Base-by-base conservation (phyloP, 257 asterid genomes). In the Solanum virginianum region DNA sequence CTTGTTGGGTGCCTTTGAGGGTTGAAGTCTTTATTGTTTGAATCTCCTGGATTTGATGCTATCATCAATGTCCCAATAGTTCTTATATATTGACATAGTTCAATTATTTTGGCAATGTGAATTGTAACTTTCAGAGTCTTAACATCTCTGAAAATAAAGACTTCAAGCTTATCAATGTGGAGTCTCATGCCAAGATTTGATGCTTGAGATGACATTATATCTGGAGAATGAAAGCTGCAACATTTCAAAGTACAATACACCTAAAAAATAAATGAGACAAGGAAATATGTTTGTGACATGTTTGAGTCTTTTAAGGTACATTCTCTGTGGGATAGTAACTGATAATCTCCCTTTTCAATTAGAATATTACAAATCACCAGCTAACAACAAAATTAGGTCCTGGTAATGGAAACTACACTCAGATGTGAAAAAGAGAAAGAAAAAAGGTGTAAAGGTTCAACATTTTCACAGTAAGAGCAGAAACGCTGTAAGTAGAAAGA, bases 381-480 rank as follows among this genome's bases (percentile, higher is more conserved):
- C 53, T 20, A 62, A 63, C 85, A 83, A 82, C 79, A 39, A 47
- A 65, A 83, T 65, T 36, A 49, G 32, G 62, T 29, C 49, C 47
- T 63, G 20, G 22, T 69, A 82, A 11, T 32, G 45, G 74, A 81
- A 72, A 16, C 43, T 51, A 47, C 26, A 82, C 74, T 57, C 75
- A 4, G 57, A 81, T 72, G 56, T 72, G 80, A n/a, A 81, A 60
- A 51, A 39, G 36, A 12, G 26, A 8, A 13, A 10, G 63, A 63
- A 80, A 32, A 29, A 29, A 41, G 45, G 80, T 65, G 74, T 26
- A 16, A 83, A 66, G 22, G 60, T 83, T 83, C 80, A 83, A 66
- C 65, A 60, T 66, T 63, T 49, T 87, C 86, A 89, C 85, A 85
- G 82, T n/a, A 93, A 82, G 87, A 90, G 17, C 83, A 87, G 51